Evolutionary conservation across 768 basidiomycete genomes (phyloP).

Genomic region (Gymnopilus dilepis): DNA sequence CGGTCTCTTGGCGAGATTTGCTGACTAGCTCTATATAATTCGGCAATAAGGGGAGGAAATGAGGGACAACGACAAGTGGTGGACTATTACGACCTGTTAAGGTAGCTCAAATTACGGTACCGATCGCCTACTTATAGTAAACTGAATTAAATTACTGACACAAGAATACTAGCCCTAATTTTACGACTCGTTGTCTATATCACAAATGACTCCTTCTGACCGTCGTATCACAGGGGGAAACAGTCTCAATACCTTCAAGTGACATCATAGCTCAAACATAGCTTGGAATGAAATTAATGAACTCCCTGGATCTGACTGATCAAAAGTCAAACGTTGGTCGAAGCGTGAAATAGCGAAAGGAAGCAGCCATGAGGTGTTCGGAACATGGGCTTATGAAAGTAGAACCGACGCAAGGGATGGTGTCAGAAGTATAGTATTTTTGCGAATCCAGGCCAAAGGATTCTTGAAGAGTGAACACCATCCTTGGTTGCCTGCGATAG

Average conservation of each 20-base stretch:
- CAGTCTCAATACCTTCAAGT: not conserved
- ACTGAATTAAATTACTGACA: too few relatives aligned
- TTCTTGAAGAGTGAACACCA: not conserved
- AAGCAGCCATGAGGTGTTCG: not conserved
- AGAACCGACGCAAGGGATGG: not conserved
- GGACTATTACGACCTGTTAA: not conserved
- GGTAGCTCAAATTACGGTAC: constrained; percentile 3
- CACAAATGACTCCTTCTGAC: not conserved
- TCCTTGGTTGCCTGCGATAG: not conserved
- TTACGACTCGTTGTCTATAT: not conserved
- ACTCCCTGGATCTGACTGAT: not conserved
- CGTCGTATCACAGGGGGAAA: not conserved
- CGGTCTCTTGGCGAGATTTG: not conserved
- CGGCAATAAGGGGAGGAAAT: too few relatives aligned
- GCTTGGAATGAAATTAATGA: not conserved
- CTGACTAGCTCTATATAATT: too few relatives aligned
- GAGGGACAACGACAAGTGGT: too few relatives aligned
- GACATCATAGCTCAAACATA: not conserved
- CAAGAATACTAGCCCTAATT: not conserved
- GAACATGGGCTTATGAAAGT: not conserved
- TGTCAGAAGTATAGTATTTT: not conserved
- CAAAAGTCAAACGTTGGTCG: not conserved
- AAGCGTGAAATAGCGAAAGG: not conserved
- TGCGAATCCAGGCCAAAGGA: not conserved
- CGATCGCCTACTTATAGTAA: too few relatives aligned